These are phyloP conservation scores for Aspergillus ostianus DNA, from an alignment of 495 filamentous ascomycete species.

Conservation along the genomic window DNA sequence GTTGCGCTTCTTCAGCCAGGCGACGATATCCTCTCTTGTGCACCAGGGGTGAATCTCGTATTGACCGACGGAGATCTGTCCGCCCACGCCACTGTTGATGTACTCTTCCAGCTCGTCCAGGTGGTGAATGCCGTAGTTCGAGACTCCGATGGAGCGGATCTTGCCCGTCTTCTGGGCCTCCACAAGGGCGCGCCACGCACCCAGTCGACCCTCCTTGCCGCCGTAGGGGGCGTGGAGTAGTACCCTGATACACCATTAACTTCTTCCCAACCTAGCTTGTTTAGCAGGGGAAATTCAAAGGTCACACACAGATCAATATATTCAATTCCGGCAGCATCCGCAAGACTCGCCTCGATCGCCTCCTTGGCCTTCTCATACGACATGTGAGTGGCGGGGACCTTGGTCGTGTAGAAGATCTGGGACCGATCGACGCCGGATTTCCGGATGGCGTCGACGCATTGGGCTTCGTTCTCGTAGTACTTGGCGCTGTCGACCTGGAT, in stretches of 20 bases:
- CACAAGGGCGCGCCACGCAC: slow-evolving; percentile 54
- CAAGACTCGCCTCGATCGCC: slow-evolving; percentile 48
- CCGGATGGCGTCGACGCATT: slow-evolving; percentile 47
- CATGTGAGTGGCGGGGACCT: slow-evolving; percentile 45
- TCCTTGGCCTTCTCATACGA: slow-evolving; percentile 52
- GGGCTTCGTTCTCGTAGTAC: slow-evolving; percentile 52
- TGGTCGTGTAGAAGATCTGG: slow-evolving; percentile 57
- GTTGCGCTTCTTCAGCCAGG: slow-evolving; percentile 68
- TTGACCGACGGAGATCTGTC: slow-evolving; percentile 78
- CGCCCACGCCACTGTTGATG: slow-evolving; percentile 70
- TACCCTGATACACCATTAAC: slow-evolving; percentile 29
- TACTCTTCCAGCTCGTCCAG: slow-evolving; percentile 66
- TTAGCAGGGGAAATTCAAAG: not conserved
- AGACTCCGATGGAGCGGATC: slow-evolving; percentile 54
- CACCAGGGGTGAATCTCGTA: slow-evolving; percentile 92
- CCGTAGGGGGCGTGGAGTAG: slow-evolving; percentile 58
- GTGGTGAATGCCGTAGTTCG: slow-evolving; percentile 55
- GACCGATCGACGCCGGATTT: slow-evolving; percentile 45
- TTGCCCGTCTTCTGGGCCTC: slow-evolving; percentile 54
- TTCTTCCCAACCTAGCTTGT: not conserved
- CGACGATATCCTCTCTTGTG: slow-evolving; percentile 69
- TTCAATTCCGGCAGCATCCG: slow-evolving; percentile 40
- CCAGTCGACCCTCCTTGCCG: slow-evolving; percentile 46
- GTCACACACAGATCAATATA: slow-evolving; percentile 53
- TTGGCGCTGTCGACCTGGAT: slow-evolving; percentile 51